Evolutionary conservation across 2,329 filamentous ascomycete species (phyloP).

Genomic region (Akanthomyces muscarius): DNA sequence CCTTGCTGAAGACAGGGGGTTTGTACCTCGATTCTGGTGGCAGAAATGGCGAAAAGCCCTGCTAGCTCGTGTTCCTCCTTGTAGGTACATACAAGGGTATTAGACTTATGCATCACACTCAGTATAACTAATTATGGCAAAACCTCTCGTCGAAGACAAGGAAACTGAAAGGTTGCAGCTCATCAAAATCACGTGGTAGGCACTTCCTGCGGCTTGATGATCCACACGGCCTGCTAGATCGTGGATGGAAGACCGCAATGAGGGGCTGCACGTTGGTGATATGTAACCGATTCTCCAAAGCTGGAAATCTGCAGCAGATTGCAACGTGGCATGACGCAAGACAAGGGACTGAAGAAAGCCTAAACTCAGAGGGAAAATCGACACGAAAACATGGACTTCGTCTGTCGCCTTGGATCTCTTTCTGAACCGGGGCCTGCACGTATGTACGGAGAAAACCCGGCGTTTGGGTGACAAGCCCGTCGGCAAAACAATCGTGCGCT

Average conservation of each 20-base stretch:
- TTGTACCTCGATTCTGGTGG: no score
- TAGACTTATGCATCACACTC: no score
- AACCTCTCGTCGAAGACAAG: background rate
- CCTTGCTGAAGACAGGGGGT: no score
- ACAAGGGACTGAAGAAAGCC: background rate
- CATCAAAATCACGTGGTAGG: slow-evolving; percentile 3
- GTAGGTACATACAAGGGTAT: no score
- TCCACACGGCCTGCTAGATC: slow-evolving; percentile 9
- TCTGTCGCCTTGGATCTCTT: background rate
- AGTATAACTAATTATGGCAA: background rate
- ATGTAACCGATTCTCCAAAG: background rate
- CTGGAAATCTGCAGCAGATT: background rate
- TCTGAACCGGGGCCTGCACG: no score
- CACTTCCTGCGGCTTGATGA: background rate
- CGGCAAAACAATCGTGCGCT: background rate
- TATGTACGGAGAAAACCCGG: no score
- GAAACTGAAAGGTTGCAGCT: background rate
- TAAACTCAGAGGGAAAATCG: background rate
- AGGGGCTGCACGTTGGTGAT: background rate
- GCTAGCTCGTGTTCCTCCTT: no score
- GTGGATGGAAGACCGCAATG: background rate
- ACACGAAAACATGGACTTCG: background rate
- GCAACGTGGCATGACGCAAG: background rate
- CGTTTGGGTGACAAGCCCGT: background rate
- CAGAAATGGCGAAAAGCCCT: no score